Base-by-base conservation (phyloP, 129 eudicot genomes). In the Helianthus annuus region DNA sequence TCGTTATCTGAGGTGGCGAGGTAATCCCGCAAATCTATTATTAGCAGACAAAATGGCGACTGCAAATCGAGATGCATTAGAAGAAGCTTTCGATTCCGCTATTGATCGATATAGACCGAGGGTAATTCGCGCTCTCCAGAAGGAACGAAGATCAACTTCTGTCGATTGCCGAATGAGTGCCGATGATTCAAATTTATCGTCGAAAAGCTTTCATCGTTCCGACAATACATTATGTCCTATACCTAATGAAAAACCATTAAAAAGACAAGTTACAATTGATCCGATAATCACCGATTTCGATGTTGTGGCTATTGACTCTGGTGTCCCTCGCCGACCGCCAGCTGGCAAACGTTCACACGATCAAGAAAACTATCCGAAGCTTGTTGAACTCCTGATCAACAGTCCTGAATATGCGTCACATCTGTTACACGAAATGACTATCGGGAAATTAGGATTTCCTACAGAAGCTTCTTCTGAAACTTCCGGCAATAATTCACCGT, bases 251-350 rank as follows among this genome's bases (percentile, higher is more conserved):
- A 77, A 40, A 53, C 66, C 81, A 48, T 79, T 84, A 3, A 79
- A 69, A 75, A 84, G 91, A 83, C 83, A 80, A 75, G 63, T 74
- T 29, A 79, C 86, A 62, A 71, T 61, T 56, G 96, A 84, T 46
- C 68, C 92, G 55, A 69, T 61, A 48, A 51, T 51, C 59, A 36
- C 74, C 40, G 93, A 90, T 77, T 76, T 79, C 39, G 84, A 83
- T 77, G 81, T 90, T 42, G 86, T 94, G 72, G 94, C 96, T 40
- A 94, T 94, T 53, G 99, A 94, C 85, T 90, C 96, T 68, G 96
- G 87, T 64, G 99, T 94, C 42, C 97, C 99, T 71, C 93, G 99
- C 42, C 88, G 94, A 44, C 99, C 99, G 45, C 99, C 99, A 51
- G 99, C 96, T 62, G 93, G 92, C 51, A 94, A 90, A 80, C 97